Conservation (phyloP, 305 asterid species). For the Solanum hybrid region DNA sequence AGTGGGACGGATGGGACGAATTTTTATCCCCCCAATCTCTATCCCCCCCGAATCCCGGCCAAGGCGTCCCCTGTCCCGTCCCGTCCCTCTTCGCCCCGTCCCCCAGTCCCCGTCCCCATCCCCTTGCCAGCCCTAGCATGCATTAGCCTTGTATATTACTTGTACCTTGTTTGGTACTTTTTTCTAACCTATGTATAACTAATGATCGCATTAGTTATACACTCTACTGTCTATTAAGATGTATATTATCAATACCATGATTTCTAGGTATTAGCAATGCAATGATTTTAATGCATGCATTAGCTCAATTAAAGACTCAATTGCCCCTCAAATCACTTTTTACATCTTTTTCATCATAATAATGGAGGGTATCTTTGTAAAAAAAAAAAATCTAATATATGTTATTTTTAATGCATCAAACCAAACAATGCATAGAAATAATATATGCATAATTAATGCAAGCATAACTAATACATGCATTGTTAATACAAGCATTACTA, state of each 20-base stretch:
- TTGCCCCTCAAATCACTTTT: not conserved
- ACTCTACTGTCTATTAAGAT: not conserved
- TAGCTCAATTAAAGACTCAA: not conserved
- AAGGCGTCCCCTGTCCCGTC: no score
- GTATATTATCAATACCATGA: no score
- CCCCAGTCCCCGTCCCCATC: no score
- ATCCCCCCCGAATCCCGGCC: no score
- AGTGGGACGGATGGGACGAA: no score
- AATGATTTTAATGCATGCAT: not conserved
- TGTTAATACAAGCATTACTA: not conserved
- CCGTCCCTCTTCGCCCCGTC: no score
- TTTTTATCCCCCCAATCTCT: no score
- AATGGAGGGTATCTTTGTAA: not conserved
- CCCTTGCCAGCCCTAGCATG: not conserved
- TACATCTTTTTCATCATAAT: not conserved
- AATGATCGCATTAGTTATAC: not conserved
- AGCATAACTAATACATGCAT: not conserved
- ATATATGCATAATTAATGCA: not conserved
- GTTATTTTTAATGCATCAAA: not conserved
- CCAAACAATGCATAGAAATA: not conserved
- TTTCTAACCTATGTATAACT: not conserved
- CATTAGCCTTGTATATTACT: not conserved
- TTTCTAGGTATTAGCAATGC: not conserved
- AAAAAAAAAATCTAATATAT: fast-evolving
- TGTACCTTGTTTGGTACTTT: not conserved